Evolutionary conservation across 768 basidiomycete genomes (phyloP).

Genomic region (Ramaria sp.): DNA sequence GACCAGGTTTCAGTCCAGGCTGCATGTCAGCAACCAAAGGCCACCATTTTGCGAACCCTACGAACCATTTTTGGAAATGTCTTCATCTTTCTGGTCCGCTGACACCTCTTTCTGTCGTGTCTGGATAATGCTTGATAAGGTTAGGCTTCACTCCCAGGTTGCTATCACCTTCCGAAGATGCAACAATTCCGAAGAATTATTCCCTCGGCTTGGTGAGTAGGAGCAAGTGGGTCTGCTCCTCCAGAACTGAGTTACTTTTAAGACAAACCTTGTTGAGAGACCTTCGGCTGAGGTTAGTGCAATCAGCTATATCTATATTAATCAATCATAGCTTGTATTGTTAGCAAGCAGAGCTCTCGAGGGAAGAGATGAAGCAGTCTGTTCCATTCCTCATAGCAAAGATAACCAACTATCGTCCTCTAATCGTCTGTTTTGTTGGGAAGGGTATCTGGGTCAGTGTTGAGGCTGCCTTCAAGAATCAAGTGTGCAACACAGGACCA

Average conservation of each 20-base stretch:
- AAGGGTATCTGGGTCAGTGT: constrained; percentile 46
- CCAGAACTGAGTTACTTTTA: not conserved
- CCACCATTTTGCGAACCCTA: constrained; percentile 70
- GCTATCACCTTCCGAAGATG: constrained; percentile 48
- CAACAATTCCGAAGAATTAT: constrained; percentile 43
- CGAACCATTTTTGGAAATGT: constrained; percentile 77
- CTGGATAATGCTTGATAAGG: not conserved
- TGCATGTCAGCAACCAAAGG: constrained; percentile 55
- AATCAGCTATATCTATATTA: too few species aligned
- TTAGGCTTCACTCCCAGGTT: constrained; percentile 47
- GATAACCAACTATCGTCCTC: constrained; percentile 43
- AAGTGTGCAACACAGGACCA: constrained; percentile 10
- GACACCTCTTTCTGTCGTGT: not conserved
- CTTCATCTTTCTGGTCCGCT: constrained; percentile 50
- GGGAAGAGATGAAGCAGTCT: constrained; percentile 36
- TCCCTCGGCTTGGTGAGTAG: constrained; percentile 54
- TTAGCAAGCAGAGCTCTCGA: constrained; percentile 46
- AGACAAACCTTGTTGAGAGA: constrained; percentile 71
- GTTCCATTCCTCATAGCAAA: constrained; percentile 54
- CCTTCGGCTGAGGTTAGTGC: constrained; percentile 47
- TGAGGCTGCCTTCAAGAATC: constrained; percentile 25
- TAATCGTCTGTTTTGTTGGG: constrained; percentile 71
- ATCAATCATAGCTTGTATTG: not conserved
- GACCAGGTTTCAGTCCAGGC: constrained; percentile 40
- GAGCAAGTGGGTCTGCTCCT: not conserved